phyloP scores from a whole-genome alignment of 192 early-diverging fungal species.

The Mortierella claussenii region DNA sequence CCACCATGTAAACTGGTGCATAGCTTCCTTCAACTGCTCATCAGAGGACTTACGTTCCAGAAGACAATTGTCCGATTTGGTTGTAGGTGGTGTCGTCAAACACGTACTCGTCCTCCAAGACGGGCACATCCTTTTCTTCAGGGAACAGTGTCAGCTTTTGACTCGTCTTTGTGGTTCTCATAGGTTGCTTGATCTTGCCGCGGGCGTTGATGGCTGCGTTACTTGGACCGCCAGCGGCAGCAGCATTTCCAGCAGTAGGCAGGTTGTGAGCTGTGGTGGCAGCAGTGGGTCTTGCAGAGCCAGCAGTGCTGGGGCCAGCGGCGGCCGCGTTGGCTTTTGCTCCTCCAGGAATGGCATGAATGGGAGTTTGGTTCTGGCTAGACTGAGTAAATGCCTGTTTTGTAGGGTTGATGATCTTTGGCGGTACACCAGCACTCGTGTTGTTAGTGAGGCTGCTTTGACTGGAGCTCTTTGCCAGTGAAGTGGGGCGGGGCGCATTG shows the following conservation, averaged over 20 bases:
- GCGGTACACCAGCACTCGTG: constrained; percentile 42
- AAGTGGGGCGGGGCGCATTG: background rate
- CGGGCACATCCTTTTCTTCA: constrained; percentile 68
- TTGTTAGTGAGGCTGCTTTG: constrained; percentile 19
- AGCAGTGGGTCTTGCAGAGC: constrained; percentile 1
- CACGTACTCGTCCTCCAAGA: constrained; percentile 51
- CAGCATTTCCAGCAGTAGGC: constrained; percentile 13
- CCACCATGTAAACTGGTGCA: too few species aligned
- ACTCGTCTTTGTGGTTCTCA: constrained; percentile 92
- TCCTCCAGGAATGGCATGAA: constrained; percentile 35
- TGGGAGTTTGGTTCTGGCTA: constrained; percentile 33
- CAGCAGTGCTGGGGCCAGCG: constrained; percentile 1
- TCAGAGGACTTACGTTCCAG: constrained; percentile 39
- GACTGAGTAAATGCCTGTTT: constrained; percentile 35
- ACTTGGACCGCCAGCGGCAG: constrained; percentile 4
- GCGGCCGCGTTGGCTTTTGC: constrained; percentile 14
- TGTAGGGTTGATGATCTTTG: constrained; percentile 52
- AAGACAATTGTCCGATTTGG: constrained; percentile 74
- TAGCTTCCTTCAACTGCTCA: too few species aligned
- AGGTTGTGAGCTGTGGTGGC: constrained; percentile 18
- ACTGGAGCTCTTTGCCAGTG: constrained; percentile 18
- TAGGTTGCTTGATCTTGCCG: constrained; percentile 71
- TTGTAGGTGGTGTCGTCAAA: constrained; percentile 72
- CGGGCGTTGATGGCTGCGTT: constrained; percentile 20
- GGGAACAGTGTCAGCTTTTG: constrained; percentile 94